These are phyloP conservation scores for Liquidambar formosana DNA, from an alignment of 164 flowering plant species.

Conservation along the genomic window DNA sequence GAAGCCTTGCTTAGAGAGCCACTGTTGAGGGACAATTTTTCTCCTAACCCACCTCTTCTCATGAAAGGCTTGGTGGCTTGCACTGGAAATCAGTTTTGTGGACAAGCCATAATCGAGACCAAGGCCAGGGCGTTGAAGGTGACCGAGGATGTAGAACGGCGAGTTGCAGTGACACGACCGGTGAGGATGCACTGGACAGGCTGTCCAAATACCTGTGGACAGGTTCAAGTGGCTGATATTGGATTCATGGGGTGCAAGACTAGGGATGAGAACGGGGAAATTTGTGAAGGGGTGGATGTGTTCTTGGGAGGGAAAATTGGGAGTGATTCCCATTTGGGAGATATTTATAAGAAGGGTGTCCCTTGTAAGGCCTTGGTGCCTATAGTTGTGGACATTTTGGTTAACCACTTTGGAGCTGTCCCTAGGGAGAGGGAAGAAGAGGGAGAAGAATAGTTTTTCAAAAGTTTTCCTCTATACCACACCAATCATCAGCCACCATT, in stretches of 20 bases:
- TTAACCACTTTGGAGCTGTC: conserved; percentile 81
- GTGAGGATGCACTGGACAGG: conserved; percentile 99
- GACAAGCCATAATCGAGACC: conserved; percentile 96
- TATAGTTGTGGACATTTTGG: conserved; percentile 73
- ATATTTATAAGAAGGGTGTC: conserved; percentile 75
- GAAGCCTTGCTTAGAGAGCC: conserved; percentile 72
- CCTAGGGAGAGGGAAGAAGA: conserved; percentile 71
- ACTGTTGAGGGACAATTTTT: conserved; percentile 52
- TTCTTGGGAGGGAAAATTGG: conserved; percentile 88
- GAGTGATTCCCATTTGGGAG: conserved; percentile 84
- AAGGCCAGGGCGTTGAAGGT: conserved; percentile 86
- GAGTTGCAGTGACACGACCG: conserved; percentile 56
- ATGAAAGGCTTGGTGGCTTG: conserved; percentile 91
- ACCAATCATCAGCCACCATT: background rate
- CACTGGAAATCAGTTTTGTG: conserved; percentile 96
- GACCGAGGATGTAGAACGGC: conserved; percentile 73
- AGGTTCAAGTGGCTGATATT: conserved; percentile 94
- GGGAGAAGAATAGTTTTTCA: conserved; percentile 30
- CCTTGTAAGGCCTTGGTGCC: conserved; percentile 85
- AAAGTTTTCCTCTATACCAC: too few relatives aligned
- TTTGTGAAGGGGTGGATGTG: conserved; percentile 78
- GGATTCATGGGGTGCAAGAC: conserved; percentile 99
- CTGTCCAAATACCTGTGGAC: conserved; percentile 89
- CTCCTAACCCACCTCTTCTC: conserved; percentile 74
- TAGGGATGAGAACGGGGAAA: conserved; percentile 69